Conservation (phyloP, 2,329 filamentous ascomycete genomes). For the Neopestalotiopsis rosae region DNA sequence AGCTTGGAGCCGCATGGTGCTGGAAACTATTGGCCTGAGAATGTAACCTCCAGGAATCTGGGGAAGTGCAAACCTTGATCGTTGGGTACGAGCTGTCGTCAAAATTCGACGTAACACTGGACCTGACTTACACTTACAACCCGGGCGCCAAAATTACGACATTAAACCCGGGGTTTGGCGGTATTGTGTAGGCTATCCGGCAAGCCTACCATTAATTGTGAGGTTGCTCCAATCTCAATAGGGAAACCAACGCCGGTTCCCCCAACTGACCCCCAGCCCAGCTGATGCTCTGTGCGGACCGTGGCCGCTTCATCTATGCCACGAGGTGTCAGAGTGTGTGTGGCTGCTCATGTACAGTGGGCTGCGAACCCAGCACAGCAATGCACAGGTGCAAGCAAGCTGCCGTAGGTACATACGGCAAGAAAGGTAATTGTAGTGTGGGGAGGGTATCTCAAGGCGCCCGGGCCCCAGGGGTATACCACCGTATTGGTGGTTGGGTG, state of each 20-base stretch:
- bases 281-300: constrained; percentile 7
- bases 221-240: not conserved
- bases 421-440: too few species aligned
- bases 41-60: constrained; percentile 12
- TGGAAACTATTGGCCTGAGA: constrained; percentile 5
- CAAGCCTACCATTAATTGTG: not conserved
- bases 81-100: not conserved
- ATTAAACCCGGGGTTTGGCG: not conserved
- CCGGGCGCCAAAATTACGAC: not conserved
- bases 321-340: constrained; percentile 4
- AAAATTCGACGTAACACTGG: not conserved
- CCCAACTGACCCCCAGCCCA: not conserved
- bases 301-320: constrained; percentile 14
- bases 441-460: not conserved
- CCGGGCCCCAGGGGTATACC: not conserved
- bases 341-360: constrained; percentile 1
- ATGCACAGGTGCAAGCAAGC: not conserved
- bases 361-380: not conserved
- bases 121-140: not conserved
- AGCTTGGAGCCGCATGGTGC: not conserved
- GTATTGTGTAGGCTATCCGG: not conserved
- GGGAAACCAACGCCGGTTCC: constrained; percentile 1
- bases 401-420: too few species aligned
- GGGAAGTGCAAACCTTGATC: constrained; percentile 7
- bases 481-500: not conserved